Conservation (phyloP, 140 eudicot species). For the Cichorium intybus region DNA sequence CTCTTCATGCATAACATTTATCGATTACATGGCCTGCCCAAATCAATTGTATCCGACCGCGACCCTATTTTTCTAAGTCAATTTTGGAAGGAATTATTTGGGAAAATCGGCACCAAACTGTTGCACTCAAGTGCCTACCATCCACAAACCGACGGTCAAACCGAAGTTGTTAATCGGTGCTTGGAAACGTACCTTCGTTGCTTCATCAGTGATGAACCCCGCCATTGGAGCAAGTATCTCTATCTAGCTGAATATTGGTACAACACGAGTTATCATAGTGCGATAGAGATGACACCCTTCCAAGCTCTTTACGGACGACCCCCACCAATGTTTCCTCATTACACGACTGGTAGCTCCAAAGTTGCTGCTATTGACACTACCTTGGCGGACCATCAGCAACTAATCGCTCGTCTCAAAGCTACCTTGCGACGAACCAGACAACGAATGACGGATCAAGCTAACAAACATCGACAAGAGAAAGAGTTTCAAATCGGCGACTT, state of each 20-base stretch:
- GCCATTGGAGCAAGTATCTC: not conserved
- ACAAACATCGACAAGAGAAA: no score
- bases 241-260: constrained; percentile 2
- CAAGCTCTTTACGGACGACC: no score
- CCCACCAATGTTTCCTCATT: no score
- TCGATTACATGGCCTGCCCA: not conserved
- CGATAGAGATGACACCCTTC: not conserved
- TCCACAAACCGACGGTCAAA: not conserved
- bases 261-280: not conserved
- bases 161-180: not conserved
- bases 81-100: not conserved
- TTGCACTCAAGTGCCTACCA: not conserved
- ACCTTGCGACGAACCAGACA: no score
- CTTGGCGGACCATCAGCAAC: no score
- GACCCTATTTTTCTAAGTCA: not conserved
- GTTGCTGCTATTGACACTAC: no score
- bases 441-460: no score
- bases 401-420: no score
- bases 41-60: no score
- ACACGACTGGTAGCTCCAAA: no score
- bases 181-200: not conserved
- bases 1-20: not conserved
- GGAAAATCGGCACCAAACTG: not conserved
- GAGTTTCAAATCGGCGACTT: no score
- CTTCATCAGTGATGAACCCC: not conserved